A percentile compares a stretch with the other conserved stretches of the same genome.
phyloP scores from a whole-genome alignment of 2,329 filamentous ascomycete genomes.

The Fusarium odoratissimum region DNA sequence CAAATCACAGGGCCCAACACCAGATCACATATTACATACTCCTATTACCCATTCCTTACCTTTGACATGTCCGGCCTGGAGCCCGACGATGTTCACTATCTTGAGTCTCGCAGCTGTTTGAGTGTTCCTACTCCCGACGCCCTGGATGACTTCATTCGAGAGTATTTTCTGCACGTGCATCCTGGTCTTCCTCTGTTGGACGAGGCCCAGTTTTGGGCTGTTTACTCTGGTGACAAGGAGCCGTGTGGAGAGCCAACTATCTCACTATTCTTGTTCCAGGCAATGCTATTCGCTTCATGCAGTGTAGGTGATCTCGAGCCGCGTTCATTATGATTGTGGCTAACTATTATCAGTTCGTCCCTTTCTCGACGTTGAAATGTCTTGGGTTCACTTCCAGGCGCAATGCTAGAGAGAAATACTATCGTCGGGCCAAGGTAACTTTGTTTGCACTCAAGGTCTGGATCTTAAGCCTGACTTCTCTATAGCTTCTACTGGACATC shows the following conservation, averaged over 20 bases:
- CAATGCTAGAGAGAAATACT: background rate
- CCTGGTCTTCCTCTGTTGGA: conserved; percentile 20
- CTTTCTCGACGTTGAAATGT: background rate
- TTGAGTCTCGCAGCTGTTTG: background rate
- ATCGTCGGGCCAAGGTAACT: background rate
- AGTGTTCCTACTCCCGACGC: fast-evolving
- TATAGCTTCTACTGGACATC: background rate
- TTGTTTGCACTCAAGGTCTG: fast-evolving
- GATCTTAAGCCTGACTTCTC: fast-evolving
- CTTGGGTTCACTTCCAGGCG: background rate
- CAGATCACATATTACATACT: background rate
- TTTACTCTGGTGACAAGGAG: background rate
- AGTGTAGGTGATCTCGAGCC: background rate
- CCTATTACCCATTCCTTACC: background rate
- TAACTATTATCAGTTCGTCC: background rate
- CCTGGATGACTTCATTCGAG: conserved; percentile 8
- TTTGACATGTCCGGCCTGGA: background rate
- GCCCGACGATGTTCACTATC: background rate
- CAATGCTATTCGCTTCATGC: background rate
- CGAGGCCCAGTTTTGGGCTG: background rate
- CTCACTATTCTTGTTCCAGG: background rate
- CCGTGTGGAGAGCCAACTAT: fast-evolving
- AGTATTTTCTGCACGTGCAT: conserved; percentile 30
- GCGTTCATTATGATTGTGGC: fast-evolving
- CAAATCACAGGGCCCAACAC: background rate